Conservation (phyloP, 164 flowering plant species). For the Taxillus chinensis region DNA sequence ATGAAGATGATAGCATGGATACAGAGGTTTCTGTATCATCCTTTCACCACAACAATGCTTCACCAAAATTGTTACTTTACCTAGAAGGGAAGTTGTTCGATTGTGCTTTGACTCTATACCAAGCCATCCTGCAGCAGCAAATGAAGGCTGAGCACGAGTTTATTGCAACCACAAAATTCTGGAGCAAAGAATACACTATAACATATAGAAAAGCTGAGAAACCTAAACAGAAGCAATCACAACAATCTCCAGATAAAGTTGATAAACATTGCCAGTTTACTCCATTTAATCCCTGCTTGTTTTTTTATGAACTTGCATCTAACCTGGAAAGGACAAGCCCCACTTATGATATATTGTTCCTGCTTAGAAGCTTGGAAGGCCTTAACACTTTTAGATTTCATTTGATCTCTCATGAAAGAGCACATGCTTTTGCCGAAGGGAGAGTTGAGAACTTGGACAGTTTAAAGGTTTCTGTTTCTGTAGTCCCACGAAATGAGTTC, state of each 20-base stretch:
- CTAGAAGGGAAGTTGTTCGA: slow-evolving; percentile 51
- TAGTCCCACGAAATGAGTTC: slow-evolving; percentile 58
- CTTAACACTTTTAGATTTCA: slow-evolving; percentile 45
- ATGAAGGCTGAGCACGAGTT: slow-evolving; percentile 30
- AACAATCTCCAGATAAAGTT: slow-evolving; percentile 10
- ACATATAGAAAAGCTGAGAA: slow-evolving; percentile 38
- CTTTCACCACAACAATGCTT: slow-evolving; percentile 14
- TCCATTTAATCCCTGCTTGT: slow-evolving; percentile 31
- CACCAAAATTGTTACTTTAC: slow-evolving; percentile 40
- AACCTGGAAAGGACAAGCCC: slow-evolving; percentile 48
- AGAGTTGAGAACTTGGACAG: slow-evolving; percentile 33
- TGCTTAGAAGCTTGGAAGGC: slow-evolving; percentile 63
- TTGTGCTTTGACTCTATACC: slow-evolving; percentile 48
- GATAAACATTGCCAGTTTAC: slow-evolving; percentile 15
- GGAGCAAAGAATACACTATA: slow-evolving; percentile 53
- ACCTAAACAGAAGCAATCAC: slow-evolving; percentile 9
- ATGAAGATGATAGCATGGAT: slow-evolving; percentile 8
- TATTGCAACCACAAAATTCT: slow-evolving; percentile 27
- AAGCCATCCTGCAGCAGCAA: slow-evolving; percentile 51
- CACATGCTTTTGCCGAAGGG: slow-evolving; percentile 51
- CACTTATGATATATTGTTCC: slow-evolving; percentile 41
- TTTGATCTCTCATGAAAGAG: slow-evolving; percentile 38
- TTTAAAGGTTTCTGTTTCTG: slow-evolving; percentile 23
- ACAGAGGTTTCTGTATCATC: slow-evolving; percentile 13
- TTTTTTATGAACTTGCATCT: slow-evolving; percentile 32